Percentiles rank a stretch among this genome's conserved stretches.
phyloP scores from a whole-genome alignment of 371 early-diverging fungal species.

The Mortierella sp. region DNA sequence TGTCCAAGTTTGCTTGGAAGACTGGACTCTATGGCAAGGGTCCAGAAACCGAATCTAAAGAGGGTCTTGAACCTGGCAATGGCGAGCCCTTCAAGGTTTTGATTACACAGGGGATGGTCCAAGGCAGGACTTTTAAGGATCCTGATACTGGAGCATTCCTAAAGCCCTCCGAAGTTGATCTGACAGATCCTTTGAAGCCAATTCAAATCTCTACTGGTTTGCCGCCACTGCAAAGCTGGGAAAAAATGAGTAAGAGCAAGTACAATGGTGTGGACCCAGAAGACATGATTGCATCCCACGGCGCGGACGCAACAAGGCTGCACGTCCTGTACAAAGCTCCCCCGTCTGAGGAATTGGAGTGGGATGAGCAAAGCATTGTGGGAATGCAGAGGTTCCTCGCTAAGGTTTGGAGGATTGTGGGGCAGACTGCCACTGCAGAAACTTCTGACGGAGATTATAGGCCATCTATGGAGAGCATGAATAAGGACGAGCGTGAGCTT shows the following conservation, averaged over 20 bases:
- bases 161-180: conserved; percentile 81
- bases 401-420: conserved; percentile 63
- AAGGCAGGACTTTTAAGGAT: conserved; percentile 87
- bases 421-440: conserved; percentile 29
- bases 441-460: background rate
- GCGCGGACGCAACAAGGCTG: conserved; percentile 89
- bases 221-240: conserved; percentile 75
- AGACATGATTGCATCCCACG: conserved; percentile 76
- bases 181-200: conserved; percentile 65
- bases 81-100: conserved; percentile 90
- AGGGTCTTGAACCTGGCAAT: conserved; percentile 58
- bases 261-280: conserved; percentile 94
- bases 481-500: conserved; percentile 69
- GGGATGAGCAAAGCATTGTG: conserved; percentile 92
- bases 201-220: conserved; percentile 75
- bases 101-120: conserved; percentile 97
- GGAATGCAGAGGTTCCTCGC: conserved; percentile 92
- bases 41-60: conserved; percentile 54
- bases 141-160: conserved; percentile 84
- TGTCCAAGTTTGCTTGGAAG: conserved; percentile 83
- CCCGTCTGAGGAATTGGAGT: conserved; percentile 90
- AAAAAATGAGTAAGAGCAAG: conserved; percentile 98
- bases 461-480: conserved; percentile 53
- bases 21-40: conserved; percentile 61
- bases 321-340: conserved; percentile 93